phyloP scores from a whole-genome alignment of 192 early-diverging fungal genomes.

The Gaertneriomyces semiglobifer region DNA sequence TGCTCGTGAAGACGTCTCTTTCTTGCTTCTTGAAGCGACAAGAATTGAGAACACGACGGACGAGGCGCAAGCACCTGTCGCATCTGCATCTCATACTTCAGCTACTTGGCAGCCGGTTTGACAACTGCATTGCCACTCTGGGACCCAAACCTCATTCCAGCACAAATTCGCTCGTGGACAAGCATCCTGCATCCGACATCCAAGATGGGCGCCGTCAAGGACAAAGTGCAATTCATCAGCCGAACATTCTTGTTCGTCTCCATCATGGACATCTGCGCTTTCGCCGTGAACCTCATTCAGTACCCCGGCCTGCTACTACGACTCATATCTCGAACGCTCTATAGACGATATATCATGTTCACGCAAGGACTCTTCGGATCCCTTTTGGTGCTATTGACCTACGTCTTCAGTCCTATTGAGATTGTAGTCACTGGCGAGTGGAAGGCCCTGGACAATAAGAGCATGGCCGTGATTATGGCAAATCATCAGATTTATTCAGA shows the following conservation, averaged over 20 bases:
- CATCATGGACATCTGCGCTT: constrained; percentile 26
- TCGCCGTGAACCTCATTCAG: constrained; percentile 27
- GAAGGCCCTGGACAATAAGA: constrained; percentile 19
- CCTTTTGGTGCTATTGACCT: constrained; percentile 33
- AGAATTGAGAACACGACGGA: too few species aligned
- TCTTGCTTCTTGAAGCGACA: too few species aligned
- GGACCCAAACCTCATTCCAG: too few species aligned
- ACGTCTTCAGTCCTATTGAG: constrained; percentile 36
- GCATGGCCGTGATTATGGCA: constrained; percentile 40
- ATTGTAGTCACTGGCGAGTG: constrained; percentile 46
- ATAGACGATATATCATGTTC: constrained; percentile 35
- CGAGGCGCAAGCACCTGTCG: too few species aligned
- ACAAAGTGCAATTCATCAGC: constrained; percentile 11
- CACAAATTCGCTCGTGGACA: too few species aligned
- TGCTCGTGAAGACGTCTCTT: too few species aligned
- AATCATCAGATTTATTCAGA: constrained; percentile 47
- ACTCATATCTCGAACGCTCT: constrained; percentile 25
- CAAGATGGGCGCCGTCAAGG: background rate
- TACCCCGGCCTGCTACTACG: constrained; percentile 27
- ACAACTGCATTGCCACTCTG: too few species aligned
- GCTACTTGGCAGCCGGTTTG: too few species aligned
- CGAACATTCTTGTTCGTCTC: constrained; percentile 31
- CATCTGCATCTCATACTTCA: too few species aligned
- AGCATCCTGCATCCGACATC: too few species aligned
- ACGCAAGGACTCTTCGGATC: constrained; percentile 39